These are phyloP conservation scores for Colletotrichum sp. DNA, from an alignment of 2,329 filamentous ascomycete species.

Conservation along the genomic window DNA sequence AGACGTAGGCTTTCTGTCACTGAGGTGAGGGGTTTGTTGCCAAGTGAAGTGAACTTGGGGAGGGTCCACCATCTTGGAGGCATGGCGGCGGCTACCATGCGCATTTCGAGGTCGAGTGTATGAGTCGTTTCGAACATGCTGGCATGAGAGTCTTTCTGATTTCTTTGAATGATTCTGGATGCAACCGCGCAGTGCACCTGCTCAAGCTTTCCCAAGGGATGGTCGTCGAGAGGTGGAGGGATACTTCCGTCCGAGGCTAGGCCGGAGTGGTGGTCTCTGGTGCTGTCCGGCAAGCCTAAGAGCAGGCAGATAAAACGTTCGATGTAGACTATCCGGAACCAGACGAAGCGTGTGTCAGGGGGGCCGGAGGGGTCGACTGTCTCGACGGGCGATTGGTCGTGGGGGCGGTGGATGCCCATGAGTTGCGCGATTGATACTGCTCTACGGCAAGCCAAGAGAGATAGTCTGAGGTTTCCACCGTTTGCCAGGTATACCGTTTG, in stretches of 20 bases:
- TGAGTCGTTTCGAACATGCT: slow-evolving; percentile 28
- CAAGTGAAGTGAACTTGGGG: slow-evolving; percentile 26
- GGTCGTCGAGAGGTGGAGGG: slow-evolving; percentile 13
- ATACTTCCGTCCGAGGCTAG: neutral
- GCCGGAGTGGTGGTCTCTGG: neutral
- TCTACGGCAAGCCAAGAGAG: slow-evolving; percentile 49
- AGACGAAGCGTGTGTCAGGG: slow-evolving; percentile 29
- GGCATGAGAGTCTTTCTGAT: slow-evolving; percentile 27
- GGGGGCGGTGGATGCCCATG: slow-evolving; percentile 36
- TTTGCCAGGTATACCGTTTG: slow-evolving; percentile 52
- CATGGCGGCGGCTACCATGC: slow-evolving; percentile 32
- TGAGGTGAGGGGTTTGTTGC: slow-evolving; percentile 6
- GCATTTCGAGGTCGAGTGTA: slow-evolving; percentile 38
- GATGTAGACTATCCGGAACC: slow-evolving; percentile 40
- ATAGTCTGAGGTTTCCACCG: slow-evolving; percentile 46
- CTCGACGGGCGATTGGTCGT: slow-evolving; percentile 5
- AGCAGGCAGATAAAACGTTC: slow-evolving; percentile 43
- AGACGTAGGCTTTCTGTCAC: slow-evolving; percentile 35
- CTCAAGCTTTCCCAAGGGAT: slow-evolving; percentile 33
- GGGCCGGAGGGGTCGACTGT: neutral
- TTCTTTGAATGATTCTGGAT: slow-evolving; percentile 41
- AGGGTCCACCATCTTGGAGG: slow-evolving; percentile 39
- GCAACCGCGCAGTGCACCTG: slow-evolving; percentile 35
- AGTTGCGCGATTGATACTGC: slow-evolving; percentile 49
- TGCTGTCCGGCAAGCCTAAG: slow-evolving; percentile 40